Percentiles rank a stretch among this genome's conserved stretches.
Conservation (phyloP, 352 stramenopile genomes). For the Pythium guiyangense region DNA sequence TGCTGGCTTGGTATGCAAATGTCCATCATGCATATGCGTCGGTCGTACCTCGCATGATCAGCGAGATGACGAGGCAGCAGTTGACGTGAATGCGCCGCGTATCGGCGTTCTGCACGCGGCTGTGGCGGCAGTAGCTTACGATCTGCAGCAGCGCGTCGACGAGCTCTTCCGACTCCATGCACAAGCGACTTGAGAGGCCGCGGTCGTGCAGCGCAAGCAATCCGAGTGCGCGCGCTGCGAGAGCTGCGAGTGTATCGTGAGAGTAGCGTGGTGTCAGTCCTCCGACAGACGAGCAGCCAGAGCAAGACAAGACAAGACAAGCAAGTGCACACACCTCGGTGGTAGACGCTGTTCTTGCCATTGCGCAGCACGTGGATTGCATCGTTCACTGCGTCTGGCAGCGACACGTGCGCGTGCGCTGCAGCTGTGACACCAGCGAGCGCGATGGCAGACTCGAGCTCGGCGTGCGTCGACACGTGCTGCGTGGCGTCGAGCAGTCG, state of each 20-base stretch:
- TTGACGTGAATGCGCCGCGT: constrained; percentile 73
- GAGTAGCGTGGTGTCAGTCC: background rate
- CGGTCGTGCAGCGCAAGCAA: constrained; percentile 48
- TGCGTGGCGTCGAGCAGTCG: too few relatives aligned
- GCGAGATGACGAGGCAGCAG: constrained; percentile 80
- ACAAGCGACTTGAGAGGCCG: constrained; percentile 30
- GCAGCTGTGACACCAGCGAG: constrained; percentile 22
- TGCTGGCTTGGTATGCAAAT: constrained; percentile 8
- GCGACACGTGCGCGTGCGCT: background rate
- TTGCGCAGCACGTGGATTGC: constrained; percentile 49
- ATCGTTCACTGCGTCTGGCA: constrained; percentile 16
- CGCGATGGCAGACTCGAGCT: constrained; percentile 27
- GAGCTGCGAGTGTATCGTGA: constrained; percentile 18
- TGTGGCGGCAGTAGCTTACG: constrained; percentile 51
- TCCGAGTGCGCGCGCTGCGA: constrained; percentile 60
- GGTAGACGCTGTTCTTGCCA: constrained; percentile 62
- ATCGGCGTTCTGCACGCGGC: constrained; percentile 42
- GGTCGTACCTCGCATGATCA: constrained; percentile 62
- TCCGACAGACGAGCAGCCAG: too few relatives aligned
- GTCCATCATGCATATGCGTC: too few relatives aligned
- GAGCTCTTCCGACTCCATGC: constrained; percentile 58
- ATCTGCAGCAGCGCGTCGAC: constrained; percentile 75
- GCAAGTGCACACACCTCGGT: too few relatives aligned
- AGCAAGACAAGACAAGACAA: constrained; percentile 3
- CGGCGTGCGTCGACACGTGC: constrained; percentile 31